Base-by-base conservation (phyloP, 2,329 filamentous ascomycete genomes). In the Aspergillus jensenii region DNA sequence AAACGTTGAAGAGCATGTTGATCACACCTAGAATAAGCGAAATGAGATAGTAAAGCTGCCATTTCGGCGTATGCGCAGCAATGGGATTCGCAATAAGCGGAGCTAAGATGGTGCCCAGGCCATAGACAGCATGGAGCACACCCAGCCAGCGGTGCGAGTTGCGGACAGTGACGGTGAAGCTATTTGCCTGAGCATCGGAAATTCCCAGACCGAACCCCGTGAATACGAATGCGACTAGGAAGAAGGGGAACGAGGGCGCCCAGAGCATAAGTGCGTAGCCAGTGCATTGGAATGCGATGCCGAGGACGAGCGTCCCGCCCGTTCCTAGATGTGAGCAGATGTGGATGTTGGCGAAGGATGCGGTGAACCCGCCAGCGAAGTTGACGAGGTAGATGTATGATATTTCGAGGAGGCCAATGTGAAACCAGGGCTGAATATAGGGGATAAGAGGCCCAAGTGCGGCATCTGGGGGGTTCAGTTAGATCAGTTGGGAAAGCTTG, bases 221-320 rank as follows among this genome's bases (percentile, higher is more conserved):
- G 55, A 67, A 62, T 43, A 66, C 64, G 57, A 66, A 67, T 3
- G 64, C 65, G 4, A 58, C 57, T 19, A 65, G 55, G 49, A 66
- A 67, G 6, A 67, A 46, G 5, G 62, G 60, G 35, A 62, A 63
- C 0, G 64, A 65, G 8, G 65, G 65, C 17, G 59, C 58, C 62
- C 65, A 65, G 55, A 63, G 62, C 64, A 67, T 66, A 19, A 67
- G 51, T 33, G 60, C 60, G 52, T 65, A 66, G 12, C 65, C 65
- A 15, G 62, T 35, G 25, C 60, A 59, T 49, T 67, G 65, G 19
- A 65, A 51, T 2, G 52, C 43, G 25, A 64, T 58, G 6, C 63
- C 65, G 1, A 65, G 27, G 15, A 67, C 59, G 17, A 67, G 51
- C 1, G 65, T 67, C 7, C 65, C 65, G 7, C 65, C 65, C 1